Base-by-base conservation (phyloP, 306 rosid species). In the Astragalus glycyphyllos region DNA sequence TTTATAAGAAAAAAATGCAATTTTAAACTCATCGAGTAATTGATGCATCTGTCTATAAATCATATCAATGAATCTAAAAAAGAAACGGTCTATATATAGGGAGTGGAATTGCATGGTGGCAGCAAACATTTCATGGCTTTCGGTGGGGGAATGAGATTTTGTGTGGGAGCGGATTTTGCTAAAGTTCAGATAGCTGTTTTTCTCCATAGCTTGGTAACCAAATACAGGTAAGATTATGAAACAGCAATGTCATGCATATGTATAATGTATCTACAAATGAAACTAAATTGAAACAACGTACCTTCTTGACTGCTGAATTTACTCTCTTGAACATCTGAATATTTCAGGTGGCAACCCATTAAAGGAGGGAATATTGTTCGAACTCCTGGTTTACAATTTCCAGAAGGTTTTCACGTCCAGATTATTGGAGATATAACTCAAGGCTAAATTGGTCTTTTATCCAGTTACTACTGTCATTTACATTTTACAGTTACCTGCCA, bases 101-200 rank as follows among this genome's bases (percentile, higher is more conserved):
- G 90, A 73, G 61, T 79, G 64, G 92, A 89, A 85, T 11, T 66
- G 66, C 81, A 77, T 6, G 94, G 92, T 69, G 90, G 81, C 31
- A 65, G 86, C 34, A 94, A 86, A 83, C 71, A 89, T 80, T 94
- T 94, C 90, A 89, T 94, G 99, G 99, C 97, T 67, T 94, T 94
- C 31, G 99, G 99, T 59, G 99, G 99, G 29, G 99, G 99, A 72
- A 89, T 91, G 95, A 89, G 99, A 77, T 94, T 94, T 73, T 94
- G 99, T 65, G 96, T 91, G 62, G 99, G 97, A 77, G 91, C 99
- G 29, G 97, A 94, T 32, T 94, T 94, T 61, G 83, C 96, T 12
- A 94, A 86, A 80, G 92, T 84, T 81, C 99, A 94, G 76, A 94
- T 94, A 96, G 97, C 99, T 41, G 87, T 91, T 16, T 91, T 94